Evolutionary conservation across 306 rosid species (phyloP).

Genomic region (Ormosia semicastrata): DNA sequence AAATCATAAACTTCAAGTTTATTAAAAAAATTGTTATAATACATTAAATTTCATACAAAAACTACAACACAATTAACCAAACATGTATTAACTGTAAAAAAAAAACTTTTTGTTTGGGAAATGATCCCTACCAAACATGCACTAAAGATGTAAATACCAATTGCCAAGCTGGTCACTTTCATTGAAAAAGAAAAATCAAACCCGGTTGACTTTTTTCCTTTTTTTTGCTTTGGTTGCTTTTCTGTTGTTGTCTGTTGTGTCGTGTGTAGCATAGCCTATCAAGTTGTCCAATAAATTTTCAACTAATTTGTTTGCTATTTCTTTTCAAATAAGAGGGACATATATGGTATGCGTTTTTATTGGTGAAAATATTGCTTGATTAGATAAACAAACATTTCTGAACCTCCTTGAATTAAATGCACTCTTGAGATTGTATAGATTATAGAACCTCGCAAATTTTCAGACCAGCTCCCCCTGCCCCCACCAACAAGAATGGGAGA

Average conservation of each 20-base stretch:
- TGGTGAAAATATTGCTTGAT: not conserved
- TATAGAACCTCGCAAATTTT: not conserved
- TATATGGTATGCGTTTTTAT: not conserved
- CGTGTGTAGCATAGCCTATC: not conserved
- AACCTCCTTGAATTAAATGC: not conserved
- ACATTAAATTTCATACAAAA: no score
- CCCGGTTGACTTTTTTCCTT: not conserved
- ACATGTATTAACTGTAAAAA: no score
- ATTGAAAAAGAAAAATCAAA: not conserved
- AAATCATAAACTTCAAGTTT: no score
- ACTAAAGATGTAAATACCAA: not conserved
- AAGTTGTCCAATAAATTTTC: not conserved
- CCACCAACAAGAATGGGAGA: not conserved
- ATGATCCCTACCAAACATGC: no score
- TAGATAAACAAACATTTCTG: not conserved
- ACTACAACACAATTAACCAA: no score
- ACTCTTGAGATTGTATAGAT: not conserved
- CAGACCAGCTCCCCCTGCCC: not conserved
- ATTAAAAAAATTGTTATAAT: no score
- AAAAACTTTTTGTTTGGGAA: no score
- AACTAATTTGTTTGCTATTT: not conserved
- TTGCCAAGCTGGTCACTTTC: not conserved
- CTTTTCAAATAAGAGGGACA: not conserved
- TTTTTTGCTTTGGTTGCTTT: not conserved
- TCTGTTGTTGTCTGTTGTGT: no score